A percentile compares a stretch with the other conserved stretches of the same genome.
Conservation (phyloP, 345 rosid genomes). For the Eucalyptus sp. region DNA sequence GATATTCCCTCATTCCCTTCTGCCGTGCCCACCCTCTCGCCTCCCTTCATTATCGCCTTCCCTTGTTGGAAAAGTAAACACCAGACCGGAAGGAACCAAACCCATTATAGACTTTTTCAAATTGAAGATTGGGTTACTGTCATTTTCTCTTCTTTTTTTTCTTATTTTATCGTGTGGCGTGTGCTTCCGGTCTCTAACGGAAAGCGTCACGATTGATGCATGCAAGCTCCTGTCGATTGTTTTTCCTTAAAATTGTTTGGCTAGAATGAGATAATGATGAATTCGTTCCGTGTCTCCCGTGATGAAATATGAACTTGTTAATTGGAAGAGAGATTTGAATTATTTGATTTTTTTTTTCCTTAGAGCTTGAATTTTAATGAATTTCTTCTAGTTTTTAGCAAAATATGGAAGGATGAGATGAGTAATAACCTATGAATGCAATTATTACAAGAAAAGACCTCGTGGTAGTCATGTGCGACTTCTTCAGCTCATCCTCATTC, state of each 20-base stretch:
- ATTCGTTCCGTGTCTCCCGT: rapidly evolving
- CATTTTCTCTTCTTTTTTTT: background rate
- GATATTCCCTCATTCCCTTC: background rate
- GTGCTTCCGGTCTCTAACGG: rapidly evolving
- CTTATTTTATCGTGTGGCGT: background rate
- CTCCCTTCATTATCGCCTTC: background rate
- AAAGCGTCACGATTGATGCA: rapidly evolving
- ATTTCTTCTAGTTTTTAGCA: rapidly evolving
- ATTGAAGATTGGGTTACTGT: too few species aligned
- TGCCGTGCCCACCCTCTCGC: background rate
- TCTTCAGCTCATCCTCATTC: too few species aligned
- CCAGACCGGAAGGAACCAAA: background rate
- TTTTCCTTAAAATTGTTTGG: rapidly evolving
- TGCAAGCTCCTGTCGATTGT: rapidly evolving
- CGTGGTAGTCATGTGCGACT: too few species aligned
- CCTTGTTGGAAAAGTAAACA: background rate
- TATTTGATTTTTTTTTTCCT: too few species aligned
- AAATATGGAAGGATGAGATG: too few species aligned
- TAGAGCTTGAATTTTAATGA: too few species aligned
- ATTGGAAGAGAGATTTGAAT: too few species aligned
- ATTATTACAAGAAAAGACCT: too few species aligned
- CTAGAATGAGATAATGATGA: background rate
- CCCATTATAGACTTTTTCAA: background rate
- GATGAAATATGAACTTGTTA: too few species aligned
- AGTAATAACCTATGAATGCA: too few species aligned